Conservation (phyloP, 2,329 filamentous ascomycete genomes). For the Trichoderma aggressivum region DNA sequence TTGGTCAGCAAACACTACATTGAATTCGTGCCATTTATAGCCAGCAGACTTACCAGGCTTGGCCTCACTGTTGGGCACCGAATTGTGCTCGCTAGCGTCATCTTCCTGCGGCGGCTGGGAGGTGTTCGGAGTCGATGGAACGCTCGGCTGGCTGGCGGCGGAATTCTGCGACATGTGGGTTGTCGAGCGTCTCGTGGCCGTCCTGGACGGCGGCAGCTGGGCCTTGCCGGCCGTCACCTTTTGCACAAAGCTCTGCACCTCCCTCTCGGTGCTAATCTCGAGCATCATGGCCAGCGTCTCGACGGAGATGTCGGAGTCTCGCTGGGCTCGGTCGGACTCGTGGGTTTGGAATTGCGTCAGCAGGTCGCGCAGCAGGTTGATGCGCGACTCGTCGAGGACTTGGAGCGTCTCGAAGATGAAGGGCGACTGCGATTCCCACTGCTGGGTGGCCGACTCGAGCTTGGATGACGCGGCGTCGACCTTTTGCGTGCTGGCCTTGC, state of each 20-base stretch:
- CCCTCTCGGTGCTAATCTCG: slow-evolving; percentile 80
- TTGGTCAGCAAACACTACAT: background rate
- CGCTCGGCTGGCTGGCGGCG: slow-evolving; percentile 15
- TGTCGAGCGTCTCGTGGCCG: slow-evolving; percentile 42
- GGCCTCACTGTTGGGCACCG: slow-evolving; percentile 29
- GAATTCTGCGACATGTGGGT: slow-evolving; percentile 19
- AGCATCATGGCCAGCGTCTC: slow-evolving; percentile 77
- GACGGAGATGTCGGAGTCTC: slow-evolving; percentile 70
- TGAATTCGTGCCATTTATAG: background rate
- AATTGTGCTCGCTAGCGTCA: slow-evolving; percentile 44
- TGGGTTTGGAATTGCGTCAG: slow-evolving; percentile 92
- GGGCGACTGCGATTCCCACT: slow-evolving; percentile 93
- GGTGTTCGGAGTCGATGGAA: slow-evolving; percentile 16
- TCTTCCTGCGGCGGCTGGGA: slow-evolving; percentile 24
- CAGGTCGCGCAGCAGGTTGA: slow-evolving; percentile 86
- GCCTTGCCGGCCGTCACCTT: slow-evolving; percentile 42
- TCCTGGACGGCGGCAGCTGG: slow-evolving; percentile 37
- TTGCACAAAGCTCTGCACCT: slow-evolving; percentile 71
- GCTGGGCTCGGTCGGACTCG: slow-evolving; percentile 82
- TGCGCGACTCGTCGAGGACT: slow-evolving; percentile 79
- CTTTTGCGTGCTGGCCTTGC: slow-evolving; percentile 72
- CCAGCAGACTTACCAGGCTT: slow-evolving; percentile 35
- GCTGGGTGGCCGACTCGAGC: slow-evolving; percentile 72
- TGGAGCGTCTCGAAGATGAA: slow-evolving; percentile 94
- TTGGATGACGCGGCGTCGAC: slow-evolving; percentile 69